These are phyloP conservation scores for Trichoderma lentiforme DNA, from an alignment of 2,329 filamentous ascomycete genomes.

Conservation along the genomic window DNA sequence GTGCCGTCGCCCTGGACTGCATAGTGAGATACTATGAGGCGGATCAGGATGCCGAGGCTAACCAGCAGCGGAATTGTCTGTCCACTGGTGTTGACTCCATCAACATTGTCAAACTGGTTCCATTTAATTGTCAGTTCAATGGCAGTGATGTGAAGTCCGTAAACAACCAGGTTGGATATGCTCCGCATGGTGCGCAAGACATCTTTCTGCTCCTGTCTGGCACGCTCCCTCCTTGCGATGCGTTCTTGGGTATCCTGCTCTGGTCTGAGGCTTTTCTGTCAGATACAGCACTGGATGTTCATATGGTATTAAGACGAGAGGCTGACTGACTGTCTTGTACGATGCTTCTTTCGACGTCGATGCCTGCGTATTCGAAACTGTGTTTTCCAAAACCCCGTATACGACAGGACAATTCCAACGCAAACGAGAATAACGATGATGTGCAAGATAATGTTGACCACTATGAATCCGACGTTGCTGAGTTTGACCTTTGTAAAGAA, in stretches of 20 bases:
- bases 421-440: slow-evolving; percentile 28
- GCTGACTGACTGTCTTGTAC: slow-evolving; percentile 1
- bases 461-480: slow-evolving; percentile 28
- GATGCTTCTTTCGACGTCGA: slow-evolving; percentile 24
- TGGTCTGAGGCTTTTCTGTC: not conserved
- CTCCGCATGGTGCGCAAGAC: slow-evolving; percentile 24
- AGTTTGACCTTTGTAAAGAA: slow-evolving; percentile 31
- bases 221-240: slow-evolving; percentile 1
- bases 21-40: slow-evolving; percentile 26
- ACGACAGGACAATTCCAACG: slow-evolving; percentile 13
- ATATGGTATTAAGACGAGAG: not conserved
- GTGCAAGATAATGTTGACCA: slow-evolving; percentile 31
- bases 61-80: slow-evolving; percentile 35
- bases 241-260: slow-evolving; percentile 14
- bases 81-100: slow-evolving; percentile 27
- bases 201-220: slow-evolving; percentile 22
- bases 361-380: slow-evolving; percentile 1
- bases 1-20: not conserved
- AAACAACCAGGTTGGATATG: slow-evolving; percentile 27
- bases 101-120: slow-evolving; percentile 29
- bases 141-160: slow-evolving; percentile 30
- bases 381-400: not conserved
- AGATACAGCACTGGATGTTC: not conserved
- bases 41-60: slow-evolving; percentile 29
- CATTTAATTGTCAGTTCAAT: slow-evolving; percentile 35